Percentiles rank a stretch among this genome's conserved stretches.
phyloP scores from a whole-genome alignment of 352 stramenopile species.

The Hyaloperonospora brassicae region DNA sequence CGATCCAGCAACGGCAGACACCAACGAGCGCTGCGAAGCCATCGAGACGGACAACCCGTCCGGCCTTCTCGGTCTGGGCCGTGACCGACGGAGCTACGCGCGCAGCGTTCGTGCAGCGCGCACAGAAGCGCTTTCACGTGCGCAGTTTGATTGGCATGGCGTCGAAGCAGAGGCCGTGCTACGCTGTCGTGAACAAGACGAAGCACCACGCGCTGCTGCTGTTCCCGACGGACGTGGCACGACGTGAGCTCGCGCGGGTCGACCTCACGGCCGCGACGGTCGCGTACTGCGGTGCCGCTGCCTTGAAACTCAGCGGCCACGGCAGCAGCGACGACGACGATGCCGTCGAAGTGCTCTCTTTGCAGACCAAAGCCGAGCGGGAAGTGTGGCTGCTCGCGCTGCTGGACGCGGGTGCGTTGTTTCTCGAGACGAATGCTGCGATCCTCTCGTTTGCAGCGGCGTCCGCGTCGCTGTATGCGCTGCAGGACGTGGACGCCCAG shows the following conservation, averaged over 20 bases:
- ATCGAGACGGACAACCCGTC: neutral
- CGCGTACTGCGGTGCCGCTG: slow-evolving; percentile 18
- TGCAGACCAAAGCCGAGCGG: slow-evolving; percentile 29
- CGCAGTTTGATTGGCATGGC: slow-evolving; percentile 9
- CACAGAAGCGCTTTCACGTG: slow-evolving; percentile 5
- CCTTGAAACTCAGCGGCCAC: slow-evolving; percentile 25
- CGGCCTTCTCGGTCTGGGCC: slow-evolving; percentile 26
- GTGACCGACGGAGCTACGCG: slow-evolving; percentile 31
- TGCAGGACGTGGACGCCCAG: slow-evolving; percentile 54
- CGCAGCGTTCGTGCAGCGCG: slow-evolving; percentile 24
- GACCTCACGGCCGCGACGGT: slow-evolving; percentile 25
- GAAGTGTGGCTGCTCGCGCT: slow-evolving; percentile 43
- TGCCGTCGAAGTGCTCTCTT: slow-evolving; percentile 27
- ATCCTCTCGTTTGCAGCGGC: slow-evolving; percentile 26
- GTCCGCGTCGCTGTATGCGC: slow-evolving; percentile 62
- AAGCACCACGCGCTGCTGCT: slow-evolving; percentile 25
- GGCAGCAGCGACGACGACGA: slow-evolving; percentile 8
- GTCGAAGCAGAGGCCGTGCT: slow-evolving; percentile 14
- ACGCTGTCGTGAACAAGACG: slow-evolving; percentile 29
- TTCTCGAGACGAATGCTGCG: slow-evolving; percentile 30
- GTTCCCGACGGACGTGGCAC: slow-evolving; percentile 28
- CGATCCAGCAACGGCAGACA: slow-evolving; percentile 4
- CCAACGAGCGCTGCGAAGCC: slow-evolving; percentile 5
- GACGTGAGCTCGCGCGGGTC: slow-evolving; percentile 16
- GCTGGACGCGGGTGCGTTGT: slow-evolving; percentile 36